A percentile compares a stretch with the other conserved stretches of the same genome.
These are phyloP conservation scores for Rhexocercosporidium sp. DNA, from an alignment of 2,329 filamentous ascomycete genomes.

Conservation along the genomic window DNA sequence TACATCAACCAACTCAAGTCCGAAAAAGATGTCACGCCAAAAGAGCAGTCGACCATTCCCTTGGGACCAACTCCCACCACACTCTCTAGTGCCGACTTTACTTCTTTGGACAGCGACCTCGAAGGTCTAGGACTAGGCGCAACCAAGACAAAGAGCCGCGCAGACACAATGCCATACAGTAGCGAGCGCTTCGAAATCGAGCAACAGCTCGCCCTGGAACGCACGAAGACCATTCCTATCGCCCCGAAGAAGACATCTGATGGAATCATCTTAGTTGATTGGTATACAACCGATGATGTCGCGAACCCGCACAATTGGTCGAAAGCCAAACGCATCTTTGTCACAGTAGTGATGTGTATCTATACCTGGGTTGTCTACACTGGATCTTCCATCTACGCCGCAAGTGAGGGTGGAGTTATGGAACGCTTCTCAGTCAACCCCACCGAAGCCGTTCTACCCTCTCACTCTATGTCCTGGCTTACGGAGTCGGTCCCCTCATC, in stretches of 20 bases:
- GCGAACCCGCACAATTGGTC: no score
- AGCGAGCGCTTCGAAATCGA: conserved; percentile 16
- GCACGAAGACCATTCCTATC: conserved; percentile 18
- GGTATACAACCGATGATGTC: no score
- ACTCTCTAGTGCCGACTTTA: not conserved
- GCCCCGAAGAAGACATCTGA: conserved; percentile 15
- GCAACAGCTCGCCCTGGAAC: conserved; percentile 9
- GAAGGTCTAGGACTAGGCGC: conserved; percentile 1
- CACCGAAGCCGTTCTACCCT: no score
- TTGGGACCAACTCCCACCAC: not conserved
- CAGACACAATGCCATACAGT: conserved; percentile 20
- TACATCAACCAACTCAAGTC: conserved; percentile 10
- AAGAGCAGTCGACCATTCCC: not conserved
- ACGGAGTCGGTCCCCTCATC: no score
- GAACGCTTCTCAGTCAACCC: no score
- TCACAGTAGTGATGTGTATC: no score
- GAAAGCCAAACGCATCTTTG: no score
- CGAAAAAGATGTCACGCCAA: not conserved
- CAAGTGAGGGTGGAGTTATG: no score
- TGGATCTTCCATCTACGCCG: no score
- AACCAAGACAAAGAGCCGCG: conserved; percentile 10
- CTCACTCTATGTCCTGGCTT: no score
- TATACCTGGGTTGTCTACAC: no score
- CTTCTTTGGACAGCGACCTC: conserved; percentile 12
- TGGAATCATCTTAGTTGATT: no score